Conservation (phyloP, 2,329 filamentous ascomycete genomes). For the Septoria petroselini region DNA sequence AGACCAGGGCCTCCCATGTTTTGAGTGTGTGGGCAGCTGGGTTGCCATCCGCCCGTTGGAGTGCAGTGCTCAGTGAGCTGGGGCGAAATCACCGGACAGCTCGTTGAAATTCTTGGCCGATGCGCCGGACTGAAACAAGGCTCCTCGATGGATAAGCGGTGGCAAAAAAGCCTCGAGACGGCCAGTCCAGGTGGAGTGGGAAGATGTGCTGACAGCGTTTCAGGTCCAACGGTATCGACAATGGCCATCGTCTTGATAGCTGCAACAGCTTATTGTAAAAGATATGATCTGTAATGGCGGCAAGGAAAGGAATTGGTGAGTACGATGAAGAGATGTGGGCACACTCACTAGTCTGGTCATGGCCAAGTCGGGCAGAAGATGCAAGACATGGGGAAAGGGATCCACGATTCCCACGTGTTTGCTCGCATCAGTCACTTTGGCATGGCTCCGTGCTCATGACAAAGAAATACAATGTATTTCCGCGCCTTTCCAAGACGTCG, state of each 20-base stretch:
- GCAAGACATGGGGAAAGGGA: too few relatives aligned
- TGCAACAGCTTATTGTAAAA: too few relatives aligned
- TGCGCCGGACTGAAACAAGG: slow-evolving; percentile 2
- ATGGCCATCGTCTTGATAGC: too few relatives aligned
- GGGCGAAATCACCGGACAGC: slow-evolving; percentile 2
- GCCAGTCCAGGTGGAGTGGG: background rate
- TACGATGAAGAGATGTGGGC: too few relatives aligned
- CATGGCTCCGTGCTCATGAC: too few relatives aligned
- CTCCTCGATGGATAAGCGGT: background rate
- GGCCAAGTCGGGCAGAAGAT: too few relatives aligned
- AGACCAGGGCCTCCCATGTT: slow-evolving; percentile 1
- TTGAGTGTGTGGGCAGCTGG: background rate
- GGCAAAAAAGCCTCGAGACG: background rate
- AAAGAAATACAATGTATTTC: too few relatives aligned
- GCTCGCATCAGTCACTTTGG: too few relatives aligned
- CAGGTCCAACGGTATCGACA: background rate
- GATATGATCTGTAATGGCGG: too few relatives aligned
- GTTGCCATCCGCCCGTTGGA: background rate
- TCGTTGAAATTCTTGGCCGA: background rate
- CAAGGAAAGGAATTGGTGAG: background rate
- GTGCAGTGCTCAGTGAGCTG: background rate
- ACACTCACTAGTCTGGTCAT: too few relatives aligned
- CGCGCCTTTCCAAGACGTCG: too few relatives aligned
- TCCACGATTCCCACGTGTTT: too few relatives aligned
- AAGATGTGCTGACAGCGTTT: background rate